These are phyloP conservation scores for Cantharellus anzutake DNA, from an alignment of 768 basidiomycete species.

Conservation along the genomic window DNA sequence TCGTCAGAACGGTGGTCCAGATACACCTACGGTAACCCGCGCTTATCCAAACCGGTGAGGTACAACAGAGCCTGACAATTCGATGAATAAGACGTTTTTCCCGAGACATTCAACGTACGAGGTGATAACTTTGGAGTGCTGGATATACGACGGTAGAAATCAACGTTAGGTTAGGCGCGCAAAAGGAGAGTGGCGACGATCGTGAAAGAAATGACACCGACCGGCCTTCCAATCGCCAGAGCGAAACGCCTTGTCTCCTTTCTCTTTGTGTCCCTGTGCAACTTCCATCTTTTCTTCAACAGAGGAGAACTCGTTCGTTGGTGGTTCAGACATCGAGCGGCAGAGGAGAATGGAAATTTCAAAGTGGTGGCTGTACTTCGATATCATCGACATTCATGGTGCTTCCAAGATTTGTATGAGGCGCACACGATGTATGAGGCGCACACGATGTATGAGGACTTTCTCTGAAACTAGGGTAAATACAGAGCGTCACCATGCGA, in stretches of 20 bases:
- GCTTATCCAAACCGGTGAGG: conserved; percentile 64
- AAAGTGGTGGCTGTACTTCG: no score
- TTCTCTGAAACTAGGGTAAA: no score
- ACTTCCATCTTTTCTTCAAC: conserved; percentile 32
- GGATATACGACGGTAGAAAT: background rate
- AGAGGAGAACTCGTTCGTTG: background rate
- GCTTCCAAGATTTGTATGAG: no score
- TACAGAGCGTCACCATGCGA: no score
- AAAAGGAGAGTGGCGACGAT: background rate
- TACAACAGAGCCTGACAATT: conserved; percentile 43
- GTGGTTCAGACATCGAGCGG: background rate
- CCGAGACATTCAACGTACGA: conserved; percentile 23
- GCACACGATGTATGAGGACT: no score
- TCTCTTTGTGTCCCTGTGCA: conserved; percentile 48
- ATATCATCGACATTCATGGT: no score
- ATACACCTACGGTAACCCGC: conserved; percentile 11
- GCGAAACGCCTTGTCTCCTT: conserved; percentile 51
- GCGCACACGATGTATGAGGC: no score
- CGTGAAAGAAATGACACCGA: conserved; percentile 16
- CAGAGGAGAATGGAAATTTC: no score
- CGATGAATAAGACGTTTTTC: conserved; percentile 5
- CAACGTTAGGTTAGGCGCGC: conserved; percentile 2
- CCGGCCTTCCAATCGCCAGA: conserved; percentile 40
- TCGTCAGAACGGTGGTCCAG: no score
- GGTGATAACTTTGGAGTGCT: conserved; percentile 60